Evolutionary conservation across 805 yeast species (phyloP).

Genomic region (Scheffersomyces stipitis): DNA sequence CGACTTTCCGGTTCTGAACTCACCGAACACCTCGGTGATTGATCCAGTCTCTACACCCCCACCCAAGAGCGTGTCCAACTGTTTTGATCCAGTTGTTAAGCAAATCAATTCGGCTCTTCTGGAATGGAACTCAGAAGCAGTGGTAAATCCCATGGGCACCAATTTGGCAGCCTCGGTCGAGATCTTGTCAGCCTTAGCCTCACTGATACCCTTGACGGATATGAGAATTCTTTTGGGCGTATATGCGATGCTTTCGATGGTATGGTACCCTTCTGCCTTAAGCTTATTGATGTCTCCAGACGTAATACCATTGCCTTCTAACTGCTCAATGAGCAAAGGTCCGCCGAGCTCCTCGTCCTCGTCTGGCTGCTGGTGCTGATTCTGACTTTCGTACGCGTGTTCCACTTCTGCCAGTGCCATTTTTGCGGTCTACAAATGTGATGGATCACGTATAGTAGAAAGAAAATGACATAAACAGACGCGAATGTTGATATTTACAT

Average conservation of each 20-base stretch:
- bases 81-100: constrained; percentile 93
- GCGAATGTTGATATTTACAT: too few species aligned
- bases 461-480: too few species aligned
- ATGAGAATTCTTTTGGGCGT: constrained; percentile 81
- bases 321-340: constrained; percentile 52
- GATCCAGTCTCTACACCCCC: constrained; percentile 98
- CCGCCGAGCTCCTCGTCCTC: constrained; percentile 59
- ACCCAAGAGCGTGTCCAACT: constrained; percentile 86
- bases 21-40: constrained; percentile 94
- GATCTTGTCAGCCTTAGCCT: constrained; percentile 88
- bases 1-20: constrained; percentile 96
- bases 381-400: neutral
- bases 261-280: constrained; percentile 78
- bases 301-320: constrained; percentile 85
- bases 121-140: constrained; percentile 91
- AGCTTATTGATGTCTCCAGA: constrained; percentile 75
- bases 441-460: too few species aligned
- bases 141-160: constrained; percentile 96
- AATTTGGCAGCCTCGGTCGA: constrained; percentile 78
- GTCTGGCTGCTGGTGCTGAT: neutral
- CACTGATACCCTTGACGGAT: constrained; percentile 87
- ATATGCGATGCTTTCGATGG: constrained; percentile 91
- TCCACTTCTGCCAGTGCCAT: constrained; percentile 4
- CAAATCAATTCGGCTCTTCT: constrained; percentile 89
- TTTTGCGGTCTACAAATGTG: too few species aligned